These are phyloP conservation scores for Chlamydomonas applanata DNA, from an alignment of 139 green algal species.

Conservation along the genomic window DNA sequence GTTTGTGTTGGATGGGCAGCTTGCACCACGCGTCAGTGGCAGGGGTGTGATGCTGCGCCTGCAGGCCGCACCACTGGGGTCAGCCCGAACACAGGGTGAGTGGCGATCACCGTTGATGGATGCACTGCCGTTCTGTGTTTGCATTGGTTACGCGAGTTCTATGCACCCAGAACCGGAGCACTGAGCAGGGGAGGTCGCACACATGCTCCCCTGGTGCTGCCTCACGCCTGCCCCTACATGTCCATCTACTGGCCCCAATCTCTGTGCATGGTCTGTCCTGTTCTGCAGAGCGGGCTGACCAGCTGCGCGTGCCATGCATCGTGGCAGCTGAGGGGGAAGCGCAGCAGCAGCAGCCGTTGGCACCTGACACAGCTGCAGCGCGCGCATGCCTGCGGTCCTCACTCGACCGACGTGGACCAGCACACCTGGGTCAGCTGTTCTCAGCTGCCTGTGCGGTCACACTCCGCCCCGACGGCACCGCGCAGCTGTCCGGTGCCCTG, in stretches of 20 bases:
- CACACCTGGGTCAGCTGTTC: background rate
- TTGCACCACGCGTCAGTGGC: background rate
- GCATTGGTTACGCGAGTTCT: too few relatives aligned
- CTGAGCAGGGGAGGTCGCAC: too few relatives aligned
- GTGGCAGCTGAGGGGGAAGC: background rate
- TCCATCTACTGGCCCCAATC: too few relatives aligned
- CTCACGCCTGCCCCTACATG: too few relatives aligned
- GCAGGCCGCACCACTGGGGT: background rate
- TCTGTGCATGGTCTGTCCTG: too few relatives aligned
- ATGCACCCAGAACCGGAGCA: too few relatives aligned
- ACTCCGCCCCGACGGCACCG: background rate
- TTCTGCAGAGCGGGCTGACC: background rate
- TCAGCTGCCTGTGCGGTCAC: background rate
- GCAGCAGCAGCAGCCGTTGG: too few relatives aligned
- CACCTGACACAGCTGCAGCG: background rate
- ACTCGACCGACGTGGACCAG: slow-evolving; percentile 6
- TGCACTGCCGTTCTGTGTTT: too few relatives aligned
- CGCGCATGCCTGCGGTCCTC: background rate
- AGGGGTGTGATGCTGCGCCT: background rate
- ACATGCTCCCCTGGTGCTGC: too few relatives aligned
- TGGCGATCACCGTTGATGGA: too few relatives aligned
- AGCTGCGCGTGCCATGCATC: slow-evolving; percentile 4
- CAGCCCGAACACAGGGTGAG: background rate
- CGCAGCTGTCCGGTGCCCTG: background rate
- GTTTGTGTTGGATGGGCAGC: background rate